Base-by-base conservation (phyloP, 2,329 filamentous ascomycete species). In the Macrophomina pseudophaseolina region DNA sequence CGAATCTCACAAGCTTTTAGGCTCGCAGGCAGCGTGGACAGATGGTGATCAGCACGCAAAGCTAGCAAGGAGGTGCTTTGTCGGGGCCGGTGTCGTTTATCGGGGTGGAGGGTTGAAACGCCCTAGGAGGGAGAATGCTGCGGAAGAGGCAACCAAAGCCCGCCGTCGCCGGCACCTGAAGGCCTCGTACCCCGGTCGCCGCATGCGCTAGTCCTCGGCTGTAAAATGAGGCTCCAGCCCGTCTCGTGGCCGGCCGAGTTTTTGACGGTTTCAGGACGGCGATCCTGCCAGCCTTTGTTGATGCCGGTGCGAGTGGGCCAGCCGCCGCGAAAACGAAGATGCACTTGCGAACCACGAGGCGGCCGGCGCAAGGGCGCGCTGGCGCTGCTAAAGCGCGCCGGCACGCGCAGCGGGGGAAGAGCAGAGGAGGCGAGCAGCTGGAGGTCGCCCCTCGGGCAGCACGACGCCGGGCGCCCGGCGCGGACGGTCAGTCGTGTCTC, bases 191-290 rank as follows among this genome's bases (percentile, higher is more conserved):
- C 58, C 58, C 58, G 58, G 58, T 49, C 58, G 58, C 58, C 32
- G 58, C 58, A 49, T 62, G 44, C 58, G 58, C 58, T 42, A 49
- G 58, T 42, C 58, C 58, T 62, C 58, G 58, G 58, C 58, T 62
- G 58, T 48, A 42, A 62, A 40, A 62, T 62, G 58, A 62, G 58
- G 58, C 58, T 62, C 58, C 58, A 49, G 58, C 42, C 58, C 58
- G 44, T 49, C 42, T 62, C 58, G 58, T 62, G 58, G 58, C 58
- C 30, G 44, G 58, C 46, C 58, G 58, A 62, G 58, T 62, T 62
- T 58, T 65, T 65, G 63, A 44, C 51, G 32, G 63, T 65, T 65
- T 65, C 63, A 65, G 40, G 63, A 58, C 49, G 58, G 42, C 63
- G 63, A 65, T 65, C 63, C 40, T 58, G 63, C 63, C 40, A 30